These are phyloP conservation scores for Ganoderma meredithae DNA, from an alignment of 1,284 basidiomycete genomes.

Conservation along the genomic window DNA sequence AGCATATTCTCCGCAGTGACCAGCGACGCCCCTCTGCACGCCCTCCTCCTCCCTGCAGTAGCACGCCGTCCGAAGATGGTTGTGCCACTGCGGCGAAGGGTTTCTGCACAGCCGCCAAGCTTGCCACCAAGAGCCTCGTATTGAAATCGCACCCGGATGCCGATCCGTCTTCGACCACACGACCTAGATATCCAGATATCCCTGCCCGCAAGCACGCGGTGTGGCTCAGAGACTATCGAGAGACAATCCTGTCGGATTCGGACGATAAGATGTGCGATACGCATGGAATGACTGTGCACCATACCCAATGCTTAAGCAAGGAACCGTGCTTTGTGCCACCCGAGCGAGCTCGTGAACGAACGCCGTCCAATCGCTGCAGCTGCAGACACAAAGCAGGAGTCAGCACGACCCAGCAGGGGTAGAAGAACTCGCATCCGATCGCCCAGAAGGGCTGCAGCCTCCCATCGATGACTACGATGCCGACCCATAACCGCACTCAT, in stretches of 20 bases:
- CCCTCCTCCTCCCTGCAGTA: constrained; percentile 14
- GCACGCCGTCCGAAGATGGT: constrained; percentile 21
- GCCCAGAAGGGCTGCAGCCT: constrained; percentile 5
- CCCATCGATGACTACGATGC: constrained; percentile 25
- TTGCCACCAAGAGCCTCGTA: constrained; percentile 11
- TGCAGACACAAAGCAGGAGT: constrained; percentile 8
- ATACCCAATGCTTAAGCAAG: constrained; percentile 9
- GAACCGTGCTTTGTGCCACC: constrained; percentile 11
- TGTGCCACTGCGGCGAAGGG: constrained; percentile 25
- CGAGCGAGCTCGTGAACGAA: constrained; percentile 6
- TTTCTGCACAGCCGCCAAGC: constrained; percentile 18
- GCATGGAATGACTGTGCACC: constrained; percentile 4
- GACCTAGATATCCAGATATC: constrained; percentile 18
- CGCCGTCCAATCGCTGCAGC: not conserved
- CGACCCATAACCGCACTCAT: constrained; percentile 14
- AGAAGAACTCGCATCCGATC: not conserved
- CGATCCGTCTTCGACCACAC: constrained; percentile 21
- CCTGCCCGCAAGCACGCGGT: not conserved
- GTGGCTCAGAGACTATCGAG: not conserved
- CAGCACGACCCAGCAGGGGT: not conserved
- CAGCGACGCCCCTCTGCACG: constrained; percentile 24
- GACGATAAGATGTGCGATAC: constrained; percentile 21
- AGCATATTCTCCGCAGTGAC: constrained; percentile 1
- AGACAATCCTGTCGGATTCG: constrained; percentile 13
- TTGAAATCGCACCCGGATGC: constrained; percentile 24